Percentiles rank a stretch among this genome's conserved stretches.
These are phyloP conservation scores for Elsinoe perseae DNA, from an alignment of 2,329 filamentous ascomycete species.

Conservation along the genomic window DNA sequence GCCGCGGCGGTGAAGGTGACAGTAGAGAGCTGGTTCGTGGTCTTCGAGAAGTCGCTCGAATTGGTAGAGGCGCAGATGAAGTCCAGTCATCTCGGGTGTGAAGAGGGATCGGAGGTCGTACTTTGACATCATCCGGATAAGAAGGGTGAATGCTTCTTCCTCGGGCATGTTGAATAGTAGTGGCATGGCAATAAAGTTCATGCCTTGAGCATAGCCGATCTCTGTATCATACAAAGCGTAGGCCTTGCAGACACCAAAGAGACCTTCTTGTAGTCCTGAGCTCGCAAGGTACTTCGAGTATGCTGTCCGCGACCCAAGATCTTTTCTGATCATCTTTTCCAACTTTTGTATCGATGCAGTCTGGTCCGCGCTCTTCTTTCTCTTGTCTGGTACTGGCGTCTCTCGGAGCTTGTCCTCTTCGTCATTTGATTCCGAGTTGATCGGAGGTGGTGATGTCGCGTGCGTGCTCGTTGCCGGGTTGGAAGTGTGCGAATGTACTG, in stretches of 20 bases:
- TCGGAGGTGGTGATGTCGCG: constrained; percentile 28
- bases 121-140: constrained; percentile 93
- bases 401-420: constrained; percentile 30
- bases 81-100: constrained; percentile 88
- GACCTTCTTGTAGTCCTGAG: constrained; percentile 81
- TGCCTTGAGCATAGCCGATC: constrained; percentile 94
- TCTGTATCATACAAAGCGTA: constrained; percentile 92
- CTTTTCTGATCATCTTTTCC: constrained; percentile 84
- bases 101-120: constrained; percentile 91
- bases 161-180: constrained; percentile 97
- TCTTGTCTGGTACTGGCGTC: constrained; percentile 48
- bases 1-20: constrained; percentile 78
- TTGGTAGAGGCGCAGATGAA: constrained; percentile 88
- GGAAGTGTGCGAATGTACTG: constrained; percentile 70
- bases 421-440: constrained; percentile 52
- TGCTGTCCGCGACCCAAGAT: constrained; percentile 85
- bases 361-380: constrained; percentile 74
- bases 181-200: constrained; percentile 98
- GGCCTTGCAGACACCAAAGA: constrained; percentile 94
- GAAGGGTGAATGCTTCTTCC: constrained; percentile 88
- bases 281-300: constrained; percentile 94
- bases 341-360: constrained; percentile 65
- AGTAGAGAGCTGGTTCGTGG: constrained; percentile 86
- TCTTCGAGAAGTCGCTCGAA: constrained; percentile 94
- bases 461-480: constrained; percentile 46